These are phyloP conservation scores for Rhynchosporium graminicola DNA, from an alignment of 2,329 filamentous ascomycete species.

Conservation along the genomic window DNA sequence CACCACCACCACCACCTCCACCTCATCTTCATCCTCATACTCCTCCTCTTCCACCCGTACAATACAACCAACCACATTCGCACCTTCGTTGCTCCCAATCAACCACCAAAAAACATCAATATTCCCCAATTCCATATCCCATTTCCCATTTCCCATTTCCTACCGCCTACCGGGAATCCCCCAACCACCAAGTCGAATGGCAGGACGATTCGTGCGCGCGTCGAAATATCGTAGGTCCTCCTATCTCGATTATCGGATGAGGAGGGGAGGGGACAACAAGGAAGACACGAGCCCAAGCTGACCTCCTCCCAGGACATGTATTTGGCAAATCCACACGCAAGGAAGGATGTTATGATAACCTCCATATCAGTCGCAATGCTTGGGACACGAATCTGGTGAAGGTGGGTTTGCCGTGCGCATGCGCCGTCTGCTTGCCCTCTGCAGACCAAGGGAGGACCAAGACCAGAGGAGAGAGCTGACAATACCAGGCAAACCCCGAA, in stretches of 20 bases:
- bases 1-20: slow-evolving; percentile 9
- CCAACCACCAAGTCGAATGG: slow-evolving; percentile 49
- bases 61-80: background rate
- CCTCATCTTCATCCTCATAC: too few species aligned
- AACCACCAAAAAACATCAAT: slow-evolving; percentile 2
- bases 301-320: slow-evolving; percentile 74
- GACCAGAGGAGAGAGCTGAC: slow-evolving; percentile 29
- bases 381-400: slow-evolving; percentile 99
- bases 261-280: too few species aligned
- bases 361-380: slow-evolving; percentile 95
- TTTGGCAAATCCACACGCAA: slow-evolving; percentile 95
- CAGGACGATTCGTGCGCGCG: slow-evolving; percentile 71
- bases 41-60: background rate
- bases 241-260: too few species aligned
- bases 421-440: background rate
- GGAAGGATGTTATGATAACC: slow-evolving; percentile 98
- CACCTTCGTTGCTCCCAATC: background rate
- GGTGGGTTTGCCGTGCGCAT: slow-evolving; percentile 51
- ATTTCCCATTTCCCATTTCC: slow-evolving; percentile 9
- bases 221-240: slow-evolving; percentile 72
- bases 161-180: background rate
- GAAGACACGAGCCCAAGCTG: too few species aligned
- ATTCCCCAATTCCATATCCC: slow-evolving; percentile 18
- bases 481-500: slow-evolving; percentile 79
- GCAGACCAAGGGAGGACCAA: background rate